Conservation (phyloP, 768 basidiomycete species). For the Russula foetens region DNA sequence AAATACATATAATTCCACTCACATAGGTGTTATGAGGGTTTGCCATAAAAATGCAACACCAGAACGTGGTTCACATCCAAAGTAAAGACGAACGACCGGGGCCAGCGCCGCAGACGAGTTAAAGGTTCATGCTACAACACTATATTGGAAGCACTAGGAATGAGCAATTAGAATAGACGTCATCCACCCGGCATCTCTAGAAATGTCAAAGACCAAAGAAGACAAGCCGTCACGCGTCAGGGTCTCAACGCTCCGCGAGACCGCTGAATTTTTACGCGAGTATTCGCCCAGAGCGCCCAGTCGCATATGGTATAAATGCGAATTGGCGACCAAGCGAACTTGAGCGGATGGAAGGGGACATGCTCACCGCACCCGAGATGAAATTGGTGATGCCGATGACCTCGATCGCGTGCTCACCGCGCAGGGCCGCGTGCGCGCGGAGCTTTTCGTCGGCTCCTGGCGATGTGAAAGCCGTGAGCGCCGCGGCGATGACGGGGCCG, state of each 20-base stretch:
- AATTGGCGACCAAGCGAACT: slow-evolving; percentile 19
- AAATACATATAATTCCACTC: not conserved
- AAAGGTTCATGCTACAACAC: too few species aligned
- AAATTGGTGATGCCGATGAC: slow-evolving; percentile 37
- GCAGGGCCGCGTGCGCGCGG: slow-evolving; percentile 28
- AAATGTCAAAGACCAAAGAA: not conserved
- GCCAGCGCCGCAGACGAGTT: not conserved
- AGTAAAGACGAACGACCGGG: not conserved
- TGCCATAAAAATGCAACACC: not conserved
- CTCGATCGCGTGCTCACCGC: slow-evolving; percentile 34
- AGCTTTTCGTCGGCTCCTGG: slow-evolving; percentile 29
- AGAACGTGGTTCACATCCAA: too few species aligned
- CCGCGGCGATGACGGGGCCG: slow-evolving; percentile 32
- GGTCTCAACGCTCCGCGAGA: slow-evolving; percentile 13
- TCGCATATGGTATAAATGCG: slow-evolving; percentile 22
- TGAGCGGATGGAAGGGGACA: slow-evolving; percentile 25
- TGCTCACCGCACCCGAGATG: slow-evolving; percentile 23
- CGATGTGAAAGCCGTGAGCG: slow-evolving; percentile 25
- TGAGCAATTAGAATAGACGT: not conserved
- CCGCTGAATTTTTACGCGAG: slow-evolving; percentile 27
- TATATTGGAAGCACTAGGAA: not conserved
- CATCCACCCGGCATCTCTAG: too few species aligned
- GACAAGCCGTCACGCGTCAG: not conserved
- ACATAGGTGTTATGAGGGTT: not conserved
- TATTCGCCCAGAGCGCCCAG: slow-evolving; percentile 22